phyloP scores from a whole-genome alignment of 23 red algal genomes.

The Gracilaria domingensis region DNA sequence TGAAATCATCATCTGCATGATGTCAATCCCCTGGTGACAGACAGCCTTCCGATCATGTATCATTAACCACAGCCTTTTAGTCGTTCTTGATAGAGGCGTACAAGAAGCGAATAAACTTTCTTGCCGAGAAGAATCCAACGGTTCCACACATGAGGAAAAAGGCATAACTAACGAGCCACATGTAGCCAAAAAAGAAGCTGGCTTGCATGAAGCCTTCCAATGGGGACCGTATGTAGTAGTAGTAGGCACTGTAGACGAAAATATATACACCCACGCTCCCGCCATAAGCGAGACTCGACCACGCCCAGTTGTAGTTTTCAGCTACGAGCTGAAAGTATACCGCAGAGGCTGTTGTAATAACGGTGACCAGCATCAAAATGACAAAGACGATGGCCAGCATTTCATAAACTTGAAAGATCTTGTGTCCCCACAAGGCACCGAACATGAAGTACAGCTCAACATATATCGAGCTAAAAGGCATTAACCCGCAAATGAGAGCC shows the following conservation, averaged over 20 bases:
- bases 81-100: conserved; percentile 68
- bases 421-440: conserved; percentile 70
- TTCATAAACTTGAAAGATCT: conserved; percentile 77
- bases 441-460: conserved; percentile 79
- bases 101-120: conserved; percentile 64
- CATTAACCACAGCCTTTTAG: conserved; percentile 1
- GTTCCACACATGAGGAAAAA: conserved; percentile 86
- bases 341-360: conserved; percentile 58
- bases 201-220: conserved; percentile 79
- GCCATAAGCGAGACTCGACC: conserved; percentile 68
- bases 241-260: conserved; percentile 67
- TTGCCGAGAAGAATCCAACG: conserved; percentile 85
- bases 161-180: conserved; percentile 66
- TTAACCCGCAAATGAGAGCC: conserved; percentile 53
- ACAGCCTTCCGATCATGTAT: not conserved
- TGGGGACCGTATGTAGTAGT: conserved; percentile 61
- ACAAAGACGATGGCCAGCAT: conserved; percentile 72
- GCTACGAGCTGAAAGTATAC: conserved; percentile 79
- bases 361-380: conserved; percentile 69
- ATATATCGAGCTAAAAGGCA: conserved; percentile 76
- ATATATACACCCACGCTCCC: conserved; percentile 78
- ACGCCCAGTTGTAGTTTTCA: conserved; percentile 77
- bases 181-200: conserved; percentile 91
- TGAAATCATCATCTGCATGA: not conserved
- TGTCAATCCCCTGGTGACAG: not conserved